A percentile compares a stretch with the other conserved stretches of the same genome.
Conservation (phyloP, 2,329 filamentous ascomycete genomes). For the Esteya vermicola region DNA sequence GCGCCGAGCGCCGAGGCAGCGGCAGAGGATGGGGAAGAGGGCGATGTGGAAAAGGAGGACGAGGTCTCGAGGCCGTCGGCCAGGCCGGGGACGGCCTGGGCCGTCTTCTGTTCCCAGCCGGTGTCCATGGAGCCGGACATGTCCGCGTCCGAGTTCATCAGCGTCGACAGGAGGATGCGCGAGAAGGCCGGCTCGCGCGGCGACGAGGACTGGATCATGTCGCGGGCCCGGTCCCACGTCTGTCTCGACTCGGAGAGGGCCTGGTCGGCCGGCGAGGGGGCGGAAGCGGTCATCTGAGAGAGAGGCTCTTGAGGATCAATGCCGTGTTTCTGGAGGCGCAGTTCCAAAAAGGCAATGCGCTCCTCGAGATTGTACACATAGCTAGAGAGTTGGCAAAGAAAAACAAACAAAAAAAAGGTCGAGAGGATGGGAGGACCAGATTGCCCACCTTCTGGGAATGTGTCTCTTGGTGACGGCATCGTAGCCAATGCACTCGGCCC, state of each 20-base stretch:
- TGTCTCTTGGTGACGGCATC: neutral
- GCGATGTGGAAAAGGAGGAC: too few species aligned
- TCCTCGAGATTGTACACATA: neutral
- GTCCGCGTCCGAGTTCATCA: too few species aligned
- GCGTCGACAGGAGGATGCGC: too few species aligned
- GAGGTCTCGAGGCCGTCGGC: too few species aligned
- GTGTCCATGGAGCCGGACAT: too few species aligned
- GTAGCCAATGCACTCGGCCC: neutral
- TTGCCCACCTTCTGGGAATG: neutral
- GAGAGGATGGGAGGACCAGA: too few species aligned
- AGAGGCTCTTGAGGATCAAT: neutral
- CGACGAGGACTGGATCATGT: too few species aligned
- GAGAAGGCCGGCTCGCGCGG: too few species aligned
- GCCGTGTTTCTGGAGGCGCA: neutral
- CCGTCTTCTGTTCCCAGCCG: too few species aligned
- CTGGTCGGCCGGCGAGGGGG: neutral
- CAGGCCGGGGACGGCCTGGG: too few species aligned
- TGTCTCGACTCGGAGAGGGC: too few species aligned
- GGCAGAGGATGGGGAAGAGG: neutral
- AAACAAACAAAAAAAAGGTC: neutral
- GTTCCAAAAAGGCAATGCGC: neutral
- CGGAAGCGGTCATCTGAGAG: neutral
- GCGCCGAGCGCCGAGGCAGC: neutral
- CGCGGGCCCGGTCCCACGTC: too few species aligned
- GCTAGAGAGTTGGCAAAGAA: neutral